phyloP scores from a whole-genome alignment of 345 rosid genomes.

The Reutealis trisperma region DNA sequence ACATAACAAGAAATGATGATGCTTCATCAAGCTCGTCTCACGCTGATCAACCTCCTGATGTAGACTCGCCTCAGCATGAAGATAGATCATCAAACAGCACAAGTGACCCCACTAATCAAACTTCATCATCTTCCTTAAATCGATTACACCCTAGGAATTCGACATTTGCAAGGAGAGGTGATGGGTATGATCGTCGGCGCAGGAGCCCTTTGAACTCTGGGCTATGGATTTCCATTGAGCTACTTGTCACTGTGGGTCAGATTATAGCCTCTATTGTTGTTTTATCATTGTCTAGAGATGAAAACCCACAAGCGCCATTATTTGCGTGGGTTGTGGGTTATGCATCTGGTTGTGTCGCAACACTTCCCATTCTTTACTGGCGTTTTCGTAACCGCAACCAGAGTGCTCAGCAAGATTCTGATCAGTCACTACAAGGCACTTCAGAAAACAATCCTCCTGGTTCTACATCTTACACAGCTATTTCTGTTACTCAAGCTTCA shows the following conservation, averaged over 20 bases:
- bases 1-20: constrained; percentile 48
- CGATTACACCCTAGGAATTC: constrained; percentile 42
- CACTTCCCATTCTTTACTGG: constrained; percentile 82
- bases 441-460: constrained; percentile 45
- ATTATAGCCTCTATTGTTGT: constrained; percentile 78
- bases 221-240: constrained; percentile 80
- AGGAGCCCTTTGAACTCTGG: constrained; percentile 84
- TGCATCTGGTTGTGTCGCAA: constrained; percentile 78
- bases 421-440: constrained; percentile 42
- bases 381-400: constrained; percentile 57
- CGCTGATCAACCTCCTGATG: constrained; percentile 36
- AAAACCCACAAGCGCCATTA: constrained; percentile 77
- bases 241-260: constrained; percentile 65
- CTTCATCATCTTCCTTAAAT: constrained; percentile 38
- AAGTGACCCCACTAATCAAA: constrained; percentile 25
- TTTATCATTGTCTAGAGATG: constrained; percentile 60
- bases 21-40: constrained; percentile 52
- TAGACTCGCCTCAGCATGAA: constrained; percentile 31
- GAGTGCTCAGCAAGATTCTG: constrained; percentile 42
- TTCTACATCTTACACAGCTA: constrained; percentile 58
- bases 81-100: constrained; percentile 37
- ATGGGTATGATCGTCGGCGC: constrained; percentile 46
- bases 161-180: constrained; percentile 50
- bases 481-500: constrained; percentile 55
- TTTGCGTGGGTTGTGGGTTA: constrained; percentile 84